Evolutionary conservation across 768 basidiomycete genomes (phyloP), one percentile per base, ranked within the genome.

Genomic region (Phaffia tasmanica): DNA sequence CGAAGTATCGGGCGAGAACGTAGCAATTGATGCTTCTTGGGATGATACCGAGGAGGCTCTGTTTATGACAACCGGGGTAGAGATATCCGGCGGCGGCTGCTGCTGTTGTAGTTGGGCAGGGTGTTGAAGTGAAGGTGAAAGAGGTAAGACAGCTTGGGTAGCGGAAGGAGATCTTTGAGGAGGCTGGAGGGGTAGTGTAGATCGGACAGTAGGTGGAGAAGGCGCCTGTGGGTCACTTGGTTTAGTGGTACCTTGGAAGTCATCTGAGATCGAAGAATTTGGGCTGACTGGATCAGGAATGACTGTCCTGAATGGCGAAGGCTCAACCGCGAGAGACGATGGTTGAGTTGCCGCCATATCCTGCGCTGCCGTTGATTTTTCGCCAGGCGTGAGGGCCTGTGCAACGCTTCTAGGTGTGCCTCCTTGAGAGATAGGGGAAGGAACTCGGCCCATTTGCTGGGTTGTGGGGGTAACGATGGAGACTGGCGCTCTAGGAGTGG

Each of bases 261-360:
- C 23, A 8, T 46, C 19, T 47, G n/a, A 23, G 48, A 2, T 16
- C 30, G 49, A 21, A 27, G 7, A 55, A 46, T n/a, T 56, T 59
- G 29, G 50, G 50, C 47, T 62, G 60, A 42, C 35, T 42, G 35
- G 35, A 47, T 67, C 66, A 16, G 66, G 66, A 5, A 67, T 46
- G 30, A 67, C 55, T 19, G 66, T 32, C 18, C 50, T 54, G 66
- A 57, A 67, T 1, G 66, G 66, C 42, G 59, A 62, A 7, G 66
- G 66, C 46, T 67, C 66, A 47, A 57, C 29, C 15, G 66, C 30
- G 42, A 67, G n/a, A n/a, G 66, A 60, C 1, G 66, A 67, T 15
- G 55, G 66, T 15, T 61, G 55, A n/a, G 59, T 61, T 2, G 59
- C 47, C 4, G 59, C 59, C 59, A 27, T 61, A 32, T 64, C 53